Evolutionary conservation across 129 eudicot genomes (phyloP).

Genomic region (Deinandra increscens): DNA sequence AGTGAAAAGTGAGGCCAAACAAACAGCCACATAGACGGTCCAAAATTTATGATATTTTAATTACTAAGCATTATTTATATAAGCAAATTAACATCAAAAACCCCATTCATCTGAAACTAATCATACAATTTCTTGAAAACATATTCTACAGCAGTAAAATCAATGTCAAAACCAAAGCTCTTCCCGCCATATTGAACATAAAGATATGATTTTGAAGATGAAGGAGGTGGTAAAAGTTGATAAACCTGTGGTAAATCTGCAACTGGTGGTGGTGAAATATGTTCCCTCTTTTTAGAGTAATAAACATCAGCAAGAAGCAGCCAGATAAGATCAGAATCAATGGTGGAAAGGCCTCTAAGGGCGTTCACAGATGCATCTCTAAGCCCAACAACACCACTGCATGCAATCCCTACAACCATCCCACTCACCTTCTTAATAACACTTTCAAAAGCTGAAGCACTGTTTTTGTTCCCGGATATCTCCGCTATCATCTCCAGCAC

Average conservation of each 20-base stretch:
- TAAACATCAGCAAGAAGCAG: slow-evolving; percentile 80
- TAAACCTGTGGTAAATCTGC: slow-evolving; percentile 45
- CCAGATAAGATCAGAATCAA: slow-evolving; percentile 88
- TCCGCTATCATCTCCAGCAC: slow-evolving; percentile 67
- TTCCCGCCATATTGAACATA: slow-evolving; percentile 66
- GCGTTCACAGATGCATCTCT: slow-evolving; percentile 65
- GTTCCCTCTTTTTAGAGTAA: slow-evolving; percentile 47
- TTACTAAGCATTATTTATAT: too few species aligned
- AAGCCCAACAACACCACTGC: slow-evolving; percentile 75
- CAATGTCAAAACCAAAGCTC: slow-evolving; percentile 82
- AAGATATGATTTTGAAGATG: slow-evolving; percentile 34
- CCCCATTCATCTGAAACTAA: neutral
- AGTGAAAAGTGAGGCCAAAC: too few species aligned
- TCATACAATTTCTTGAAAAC: slow-evolving; percentile 48
- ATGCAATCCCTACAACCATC: slow-evolving; percentile 70
- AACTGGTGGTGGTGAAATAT: slow-evolving; percentile 31
- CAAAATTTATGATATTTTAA: too few species aligned
- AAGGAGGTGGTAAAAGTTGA: slow-evolving; percentile 56
- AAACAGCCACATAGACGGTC: too few species aligned
- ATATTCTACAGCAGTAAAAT: slow-evolving; percentile 60
- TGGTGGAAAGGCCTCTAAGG: slow-evolving; percentile 55
- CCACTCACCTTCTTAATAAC: slow-evolving; percentile 86
- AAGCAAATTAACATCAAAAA: neutral
- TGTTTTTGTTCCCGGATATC: slow-evolving; percentile 57
- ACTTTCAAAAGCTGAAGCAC: slow-evolving; percentile 64